Percentiles rank a stretch among this genome's conserved stretches.
Evolutionary conservation across 1,139 yeast species (phyloP).

Genomic region (Saccharomyces hybrid): DNA sequence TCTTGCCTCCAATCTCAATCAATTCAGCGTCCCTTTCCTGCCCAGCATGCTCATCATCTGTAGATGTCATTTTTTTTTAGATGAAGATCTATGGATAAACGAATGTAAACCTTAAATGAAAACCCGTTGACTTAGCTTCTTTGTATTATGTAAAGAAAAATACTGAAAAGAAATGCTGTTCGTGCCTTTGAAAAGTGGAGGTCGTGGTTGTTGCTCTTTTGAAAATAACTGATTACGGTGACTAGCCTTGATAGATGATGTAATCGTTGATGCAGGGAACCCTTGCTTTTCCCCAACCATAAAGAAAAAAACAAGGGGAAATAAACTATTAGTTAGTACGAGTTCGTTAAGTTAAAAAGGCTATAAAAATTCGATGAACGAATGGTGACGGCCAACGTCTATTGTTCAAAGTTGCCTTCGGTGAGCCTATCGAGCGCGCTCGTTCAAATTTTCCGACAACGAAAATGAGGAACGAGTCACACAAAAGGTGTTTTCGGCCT

Average conservation of each 20-base stretch:
- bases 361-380: background rate
- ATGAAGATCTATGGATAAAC: background rate
- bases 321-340: background rate
- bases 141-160: background rate
- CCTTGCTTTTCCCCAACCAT: constrained; percentile 1
- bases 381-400: background rate
- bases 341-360: constrained; percentile 1
- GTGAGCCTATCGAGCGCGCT: background rate
- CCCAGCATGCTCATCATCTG: constrained; percentile 6
- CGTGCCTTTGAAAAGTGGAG: constrained; percentile 1
- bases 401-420: constrained; percentile 1
- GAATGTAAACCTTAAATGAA: background rate
- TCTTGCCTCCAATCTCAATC: constrained; percentile 33
- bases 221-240: background rate
- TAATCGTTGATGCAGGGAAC: background rate
- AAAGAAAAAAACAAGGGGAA: background rate
- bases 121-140: background rate
- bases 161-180: background rate
- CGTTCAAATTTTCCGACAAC: background rate
- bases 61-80: constrained; percentile 1
- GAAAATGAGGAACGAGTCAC: background rate
- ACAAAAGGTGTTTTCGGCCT: background rate
- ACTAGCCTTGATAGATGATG: background rate
- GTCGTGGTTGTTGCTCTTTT: background rate
- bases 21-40: constrained; percentile 20